These are phyloP conservation scores for Ophiostoma ips DNA, from an alignment of 2,329 filamentous ascomycete species.

Conservation along the genomic window DNA sequence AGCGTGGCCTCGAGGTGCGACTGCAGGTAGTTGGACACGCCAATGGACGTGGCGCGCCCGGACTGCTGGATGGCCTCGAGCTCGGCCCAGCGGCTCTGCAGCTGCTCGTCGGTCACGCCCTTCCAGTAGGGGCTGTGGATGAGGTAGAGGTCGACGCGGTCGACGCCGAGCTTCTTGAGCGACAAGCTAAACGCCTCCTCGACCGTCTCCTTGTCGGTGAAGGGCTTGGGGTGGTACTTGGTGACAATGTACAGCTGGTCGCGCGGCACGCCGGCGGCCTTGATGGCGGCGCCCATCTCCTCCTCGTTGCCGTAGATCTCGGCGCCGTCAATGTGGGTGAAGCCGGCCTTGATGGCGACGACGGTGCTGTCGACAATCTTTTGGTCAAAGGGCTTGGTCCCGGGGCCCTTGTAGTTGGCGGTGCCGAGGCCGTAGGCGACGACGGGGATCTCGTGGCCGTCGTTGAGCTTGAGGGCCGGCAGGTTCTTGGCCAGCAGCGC, in stretches of 20 bases:
- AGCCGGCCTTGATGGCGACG: conserved; percentile 54
- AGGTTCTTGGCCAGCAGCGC: conserved; percentile 20
- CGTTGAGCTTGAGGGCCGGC: conserved; percentile 54
- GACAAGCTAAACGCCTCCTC: conserved; percentile 42
- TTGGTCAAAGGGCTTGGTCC: conserved; percentile 36
- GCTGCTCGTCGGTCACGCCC: conserved; percentile 28
- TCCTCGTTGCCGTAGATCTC: conserved; percentile 54
- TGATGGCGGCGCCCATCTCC: conserved; percentile 60
- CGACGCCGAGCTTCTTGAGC: conserved; percentile 49
- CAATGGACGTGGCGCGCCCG: conserved; percentile 55
- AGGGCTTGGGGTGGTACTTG: conserved; percentile 32
- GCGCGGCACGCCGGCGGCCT: conserved; percentile 48
- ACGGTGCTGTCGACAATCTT: conserved; percentile 36
- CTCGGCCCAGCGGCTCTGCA: conserved; percentile 47
- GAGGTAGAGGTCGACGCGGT: conserved; percentile 61
- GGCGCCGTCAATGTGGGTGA: conserved; percentile 60
- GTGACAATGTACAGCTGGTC: conserved; percentile 56
- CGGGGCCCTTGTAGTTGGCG: conserved; percentile 43
- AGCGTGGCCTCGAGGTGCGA: conserved; percentile 42
- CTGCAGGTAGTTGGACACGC: conserved; percentile 60
- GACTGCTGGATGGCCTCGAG: conserved; percentile 52
- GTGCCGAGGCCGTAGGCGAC: conserved; percentile 63
- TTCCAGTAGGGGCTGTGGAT: conserved; percentile 45
- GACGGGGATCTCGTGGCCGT: conserved; percentile 60
- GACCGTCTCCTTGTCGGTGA: conserved; percentile 20